phyloP scores from a whole-genome alignment of 257 asterid species.

The Mitragyna speciosa region DNA sequence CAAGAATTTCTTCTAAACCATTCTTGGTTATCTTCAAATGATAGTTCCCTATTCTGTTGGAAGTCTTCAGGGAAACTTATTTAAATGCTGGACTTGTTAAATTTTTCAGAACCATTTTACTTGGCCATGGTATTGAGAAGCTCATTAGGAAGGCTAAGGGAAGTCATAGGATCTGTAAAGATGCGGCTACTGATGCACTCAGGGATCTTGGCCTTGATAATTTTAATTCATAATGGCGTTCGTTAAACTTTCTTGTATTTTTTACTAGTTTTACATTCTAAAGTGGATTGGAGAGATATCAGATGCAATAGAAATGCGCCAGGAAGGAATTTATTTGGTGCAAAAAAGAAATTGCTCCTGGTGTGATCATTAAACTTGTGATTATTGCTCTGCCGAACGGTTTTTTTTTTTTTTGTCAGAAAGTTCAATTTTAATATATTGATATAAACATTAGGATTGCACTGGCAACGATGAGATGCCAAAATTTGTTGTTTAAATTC shows the following conservation, averaged over 20 bases:
- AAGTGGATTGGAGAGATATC: neutral
- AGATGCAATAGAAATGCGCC: neutral
- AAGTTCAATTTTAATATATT: too few relatives aligned
- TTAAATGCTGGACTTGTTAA: slow-evolving; percentile 1
- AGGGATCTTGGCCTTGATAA: slow-evolving; percentile 81
- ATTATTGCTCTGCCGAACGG: too few relatives aligned
- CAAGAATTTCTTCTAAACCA: slow-evolving; percentile 5
- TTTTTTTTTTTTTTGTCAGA: too few relatives aligned
- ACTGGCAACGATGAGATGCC: too few relatives aligned
- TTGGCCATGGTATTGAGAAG: slow-evolving; percentile 70
- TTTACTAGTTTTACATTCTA: neutral
- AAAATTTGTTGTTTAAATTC: too few relatives aligned
- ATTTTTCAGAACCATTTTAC: slow-evolving; percentile 60
- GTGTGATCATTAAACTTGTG: neutral
- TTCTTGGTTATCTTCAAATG: neutral
- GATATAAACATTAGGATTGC: too few relatives aligned
- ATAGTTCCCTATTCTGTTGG: neutral
- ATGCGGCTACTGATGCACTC: slow-evolving; percentile 83
- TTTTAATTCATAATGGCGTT: slow-evolving; percentile 47
- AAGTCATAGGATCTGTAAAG: slow-evolving; percentile 74
- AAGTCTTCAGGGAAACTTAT: neutral
- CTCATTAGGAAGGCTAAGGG: slow-evolving; percentile 65
- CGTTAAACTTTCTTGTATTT: neutral
- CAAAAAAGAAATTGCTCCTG: neutral
- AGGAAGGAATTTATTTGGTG: neutral